Evolutionary conservation across 176 grass and related monocot species (phyloP).

Genomic region (Zoysia pacifica): DNA sequence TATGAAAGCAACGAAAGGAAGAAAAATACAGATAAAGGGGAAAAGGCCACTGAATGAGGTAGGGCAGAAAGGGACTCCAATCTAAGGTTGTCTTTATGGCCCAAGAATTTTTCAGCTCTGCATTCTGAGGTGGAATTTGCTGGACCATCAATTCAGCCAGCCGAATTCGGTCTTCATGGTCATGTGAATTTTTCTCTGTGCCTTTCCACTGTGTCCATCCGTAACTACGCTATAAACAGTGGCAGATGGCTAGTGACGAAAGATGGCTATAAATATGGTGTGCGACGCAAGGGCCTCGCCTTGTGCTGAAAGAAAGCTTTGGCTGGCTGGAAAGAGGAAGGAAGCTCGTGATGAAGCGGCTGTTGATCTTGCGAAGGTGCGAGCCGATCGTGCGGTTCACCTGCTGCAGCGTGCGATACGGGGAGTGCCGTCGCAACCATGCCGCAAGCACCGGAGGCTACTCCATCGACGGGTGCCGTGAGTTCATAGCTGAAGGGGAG

Average conservation of each 20-base stretch:
- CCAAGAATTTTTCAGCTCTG: constrained; percentile 73
- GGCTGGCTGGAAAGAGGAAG: constrained; percentile 25
- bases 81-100: constrained; percentile 69
- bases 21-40: constrained; percentile 33
- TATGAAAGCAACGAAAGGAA: constrained; percentile 42
- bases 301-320: constrained; percentile 23
- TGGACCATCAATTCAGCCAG: constrained; percentile 87
- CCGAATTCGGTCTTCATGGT: constrained; percentile 70
- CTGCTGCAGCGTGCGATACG: constrained; percentile 62
- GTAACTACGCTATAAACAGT: constrained; percentile 35
- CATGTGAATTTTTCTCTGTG: constrained; percentile 43
- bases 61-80: constrained; percentile 52
- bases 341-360: constrained; percentile 67
- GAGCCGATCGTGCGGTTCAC: constrained; percentile 56
- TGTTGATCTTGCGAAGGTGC: constrained; percentile 64
- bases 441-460: constrained; percentile 69
- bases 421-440: constrained; percentile 82
- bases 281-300: constrained; percentile 7
- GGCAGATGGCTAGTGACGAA: constrained; percentile 3
- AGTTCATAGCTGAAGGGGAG: constrained; percentile 74
- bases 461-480: constrained; percentile 73
- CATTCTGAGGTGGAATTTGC: constrained; percentile 79
- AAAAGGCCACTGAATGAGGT: constrained; percentile 51
- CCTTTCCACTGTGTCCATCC: constrained; percentile 16
- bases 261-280: constrained; percentile 52